These are phyloP conservation scores for Pichia sp. DNA, from an alignment of 1,139 yeast species.

Conservation along the genomic window DNA sequence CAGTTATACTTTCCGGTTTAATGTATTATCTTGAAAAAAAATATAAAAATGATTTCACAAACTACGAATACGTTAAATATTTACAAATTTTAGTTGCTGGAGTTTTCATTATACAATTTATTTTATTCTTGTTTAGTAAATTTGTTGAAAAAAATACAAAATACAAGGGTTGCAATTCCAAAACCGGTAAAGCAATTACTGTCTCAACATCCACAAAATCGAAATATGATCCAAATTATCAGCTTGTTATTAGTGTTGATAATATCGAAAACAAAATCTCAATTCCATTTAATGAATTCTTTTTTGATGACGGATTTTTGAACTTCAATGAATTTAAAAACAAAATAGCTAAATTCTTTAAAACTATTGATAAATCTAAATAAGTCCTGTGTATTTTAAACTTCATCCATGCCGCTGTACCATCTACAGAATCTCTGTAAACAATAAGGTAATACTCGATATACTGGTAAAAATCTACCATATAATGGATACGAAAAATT, in stretches of 20 bases:
- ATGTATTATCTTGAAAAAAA: slow-evolving; percentile 66
- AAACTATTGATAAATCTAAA: slow-evolving; percentile 13
- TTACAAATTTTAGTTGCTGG: slow-evolving; percentile 36
- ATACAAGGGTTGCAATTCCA: slow-evolving; percentile 45
- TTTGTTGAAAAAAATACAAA: slow-evolving; percentile 50
- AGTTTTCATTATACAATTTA: slow-evolving; percentile 47
- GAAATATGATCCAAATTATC: slow-evolving; percentile 41
- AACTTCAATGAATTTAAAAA: slow-evolving; percentile 36
- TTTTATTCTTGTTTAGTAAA: slow-evolving; percentile 43
- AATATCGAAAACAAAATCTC: slow-evolving; percentile 23
- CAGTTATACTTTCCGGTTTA: slow-evolving; percentile 60
- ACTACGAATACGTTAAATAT: slow-evolving; percentile 32
- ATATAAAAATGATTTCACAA: slow-evolving; percentile 36
- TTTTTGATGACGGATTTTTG: slow-evolving; percentile 42
- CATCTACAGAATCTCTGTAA: slow-evolving; percentile 42
- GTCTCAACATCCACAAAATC: slow-evolving; percentile 31
- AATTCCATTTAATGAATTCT: slow-evolving; percentile 39
- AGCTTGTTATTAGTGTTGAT: slow-evolving; percentile 32
- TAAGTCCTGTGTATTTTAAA: slow-evolving; percentile 1
- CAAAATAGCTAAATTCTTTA: slow-evolving; percentile 25
- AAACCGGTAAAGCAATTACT: slow-evolving; percentile 32
- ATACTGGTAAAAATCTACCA: slow-evolving; percentile 48
- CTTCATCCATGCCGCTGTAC: slow-evolving; percentile 47
- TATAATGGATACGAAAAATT: slow-evolving; percentile 52
- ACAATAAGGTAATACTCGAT: slow-evolving; percentile 47